A percentile compares a stretch with the other conserved stretches of the same genome.
Conservation (phyloP, 179 eudicot species). For the Gypsophila paniculata region DNA sequence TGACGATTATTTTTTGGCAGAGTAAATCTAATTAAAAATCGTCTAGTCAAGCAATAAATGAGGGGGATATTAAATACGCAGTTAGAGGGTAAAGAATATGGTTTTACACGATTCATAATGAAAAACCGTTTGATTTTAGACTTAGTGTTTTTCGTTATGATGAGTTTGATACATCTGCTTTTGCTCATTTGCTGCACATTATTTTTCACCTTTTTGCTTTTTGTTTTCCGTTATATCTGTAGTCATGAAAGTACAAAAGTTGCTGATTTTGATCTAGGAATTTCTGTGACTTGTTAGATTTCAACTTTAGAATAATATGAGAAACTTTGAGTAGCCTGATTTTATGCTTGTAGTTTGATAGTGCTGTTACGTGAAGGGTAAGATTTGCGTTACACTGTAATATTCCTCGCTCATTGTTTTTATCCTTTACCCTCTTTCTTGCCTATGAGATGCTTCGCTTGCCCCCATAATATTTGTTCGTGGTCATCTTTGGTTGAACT, state of each 20-base stretch:
- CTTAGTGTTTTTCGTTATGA: no score
- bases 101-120: no score
- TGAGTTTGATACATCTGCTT: background rate
- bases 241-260: background rate
- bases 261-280: background rate
- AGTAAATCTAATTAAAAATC: no score
- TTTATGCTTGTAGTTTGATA: background rate
- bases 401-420: background rate
- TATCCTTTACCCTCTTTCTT: constrained; percentile 1
- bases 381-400: constrained; percentile 11
- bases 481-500: constrained; percentile 7
- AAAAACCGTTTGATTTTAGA: no score
- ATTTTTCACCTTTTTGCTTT: background rate
- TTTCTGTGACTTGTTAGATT: background rate
- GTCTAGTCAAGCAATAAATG: no score
- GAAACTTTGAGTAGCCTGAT: background rate
- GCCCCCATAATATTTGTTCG: constrained; percentile 6
- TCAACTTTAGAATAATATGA: no score
- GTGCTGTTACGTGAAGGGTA: constrained; percentile 12
- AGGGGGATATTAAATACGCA: no score
- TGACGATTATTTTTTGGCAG: no score
- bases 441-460: constrained; percentile 14
- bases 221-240: background rate
- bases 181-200: background rate
- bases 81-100: no score